phyloP scores from a whole-genome alignment of 441 rosid species.

The Adansonia madagascariensis region DNA sequence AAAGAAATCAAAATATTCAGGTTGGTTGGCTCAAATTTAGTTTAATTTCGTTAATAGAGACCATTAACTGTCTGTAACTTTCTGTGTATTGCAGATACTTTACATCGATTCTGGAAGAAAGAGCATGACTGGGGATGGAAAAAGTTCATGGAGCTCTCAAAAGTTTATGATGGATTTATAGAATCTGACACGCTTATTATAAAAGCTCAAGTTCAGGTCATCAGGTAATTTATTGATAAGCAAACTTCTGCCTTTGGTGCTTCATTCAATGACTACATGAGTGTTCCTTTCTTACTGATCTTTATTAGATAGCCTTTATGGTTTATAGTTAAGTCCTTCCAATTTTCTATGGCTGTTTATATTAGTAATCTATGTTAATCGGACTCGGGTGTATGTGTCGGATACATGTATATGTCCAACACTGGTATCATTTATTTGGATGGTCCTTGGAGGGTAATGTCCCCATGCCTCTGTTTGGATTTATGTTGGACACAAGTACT shows the following conservation, averaged over 20 bases:
- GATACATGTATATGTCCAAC: neutral
- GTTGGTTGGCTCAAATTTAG: slow-evolving; percentile 46
- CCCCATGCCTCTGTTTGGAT: neutral
- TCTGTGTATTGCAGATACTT: slow-evolving; percentile 63
- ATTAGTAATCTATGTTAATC: neutral
- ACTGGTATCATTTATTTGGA: neutral
- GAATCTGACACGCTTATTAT: slow-evolving; percentile 81
- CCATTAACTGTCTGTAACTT: slow-evolving; percentile 35
- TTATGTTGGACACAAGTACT: neutral
- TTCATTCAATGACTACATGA: neutral
- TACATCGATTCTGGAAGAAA: slow-evolving; percentile 95
- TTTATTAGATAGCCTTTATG: neutral
- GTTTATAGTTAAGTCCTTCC: neutral
- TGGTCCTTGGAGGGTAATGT: neutral
- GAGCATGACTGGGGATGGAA: slow-evolving; percentile 99
- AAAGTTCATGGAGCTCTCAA: slow-evolving; percentile 88
- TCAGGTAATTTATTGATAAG: slow-evolving; percentile 55
- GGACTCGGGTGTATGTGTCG: neutral
- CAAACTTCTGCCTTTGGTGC: neutral
- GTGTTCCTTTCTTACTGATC: neutral
- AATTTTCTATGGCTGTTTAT: neutral
- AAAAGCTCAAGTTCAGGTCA: slow-evolving; percentile 96
- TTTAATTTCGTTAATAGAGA: slow-evolving; percentile 8
- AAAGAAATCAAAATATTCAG: slow-evolving; percentile 88
- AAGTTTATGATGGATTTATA: slow-evolving; percentile 81